Base-by-base conservation (phyloP, 2,329 filamentous ascomycete genomes). In the Clonostachys solani region DNA sequence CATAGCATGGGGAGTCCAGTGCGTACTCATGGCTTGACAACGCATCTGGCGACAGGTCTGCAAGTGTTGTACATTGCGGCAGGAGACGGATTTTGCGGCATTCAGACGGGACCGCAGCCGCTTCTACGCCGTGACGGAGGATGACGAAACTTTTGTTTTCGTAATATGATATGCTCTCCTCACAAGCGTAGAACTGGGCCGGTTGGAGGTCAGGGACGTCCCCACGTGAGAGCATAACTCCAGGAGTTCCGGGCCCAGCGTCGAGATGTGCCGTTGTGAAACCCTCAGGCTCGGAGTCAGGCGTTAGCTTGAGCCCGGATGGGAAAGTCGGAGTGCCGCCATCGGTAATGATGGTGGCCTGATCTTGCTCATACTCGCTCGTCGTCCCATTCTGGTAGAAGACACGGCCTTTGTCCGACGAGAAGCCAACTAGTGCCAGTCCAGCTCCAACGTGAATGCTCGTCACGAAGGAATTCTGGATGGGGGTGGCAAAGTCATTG, bases 311-410 rank as follows among this genome's bases (percentile, higher is more conserved):
- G 48, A 75, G 56, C 42, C 66, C 69, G 35, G 56, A 63, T 5
- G 73, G 68, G 46, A 63, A 63, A 5, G 59, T 57, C 5, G 68
- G 68, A 6, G 59, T 65, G 33, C 68, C 69, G 16, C 62, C 62
- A 49, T 75, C 72, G 23, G 64, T 67, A 33, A 77, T 47, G 44
- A 72, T 56, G 40, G 60, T 64, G 35, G 64, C 63, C 40, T 53
- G 45, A 37, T 58, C 54, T 35, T 56, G 57, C 16, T 54, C 52
- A 7, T 66, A 52, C 37, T 71, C 63, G 7, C 56, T 48, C 12
- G 61, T 62, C 12, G 74, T 75, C 54, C 69, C 73, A 54, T 79
- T 78, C 48, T 72, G 60, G 65, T 77, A 78, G 55, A 78, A 78
- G 49, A 71, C 53, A 43, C 62, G 60, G 6, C 50, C 46, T 33